A percentile compares a stretch with the other conserved stretches of the same genome.
phyloP scores from a whole-genome alignment of 2,329 filamentous ascomycete genomes.

The Arthrobotrys megalospora region DNA sequence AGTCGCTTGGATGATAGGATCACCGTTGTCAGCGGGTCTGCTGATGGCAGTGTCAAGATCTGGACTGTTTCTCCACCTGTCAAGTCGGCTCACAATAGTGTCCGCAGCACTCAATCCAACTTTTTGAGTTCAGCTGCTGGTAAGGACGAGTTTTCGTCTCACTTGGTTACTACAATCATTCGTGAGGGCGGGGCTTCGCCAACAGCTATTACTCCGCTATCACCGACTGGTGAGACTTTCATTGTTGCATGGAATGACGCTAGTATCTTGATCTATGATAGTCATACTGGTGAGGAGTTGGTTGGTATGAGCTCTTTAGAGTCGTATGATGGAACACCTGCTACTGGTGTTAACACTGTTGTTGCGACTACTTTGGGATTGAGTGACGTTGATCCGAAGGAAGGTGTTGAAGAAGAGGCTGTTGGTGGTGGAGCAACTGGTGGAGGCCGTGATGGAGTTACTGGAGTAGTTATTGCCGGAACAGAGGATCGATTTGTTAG shows the following conservation, averaged over 20 bases:
- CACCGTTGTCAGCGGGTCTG: constrained; percentile 88
- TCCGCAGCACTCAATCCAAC: constrained; percentile 77
- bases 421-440: constrained; percentile 84
- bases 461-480: constrained; percentile 94
- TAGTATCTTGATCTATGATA: constrained; percentile 91
- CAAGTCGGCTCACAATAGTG: constrained; percentile 66
- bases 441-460: constrained; percentile 83
- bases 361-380: constrained; percentile 88
- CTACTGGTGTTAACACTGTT: constrained; percentile 88
- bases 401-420: constrained; percentile 80
- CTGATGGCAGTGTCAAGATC: constrained; percentile 90
- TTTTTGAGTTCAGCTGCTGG: constrained; percentile 86
- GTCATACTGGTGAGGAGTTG: constrained; percentile 89
- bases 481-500: constrained; percentile 96
- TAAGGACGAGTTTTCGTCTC: constrained; percentile 87
- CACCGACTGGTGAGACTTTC: constrained; percentile 85
- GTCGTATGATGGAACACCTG: constrained; percentile 89
- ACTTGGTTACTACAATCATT: constrained; percentile 87
- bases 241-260: constrained; percentile 94
- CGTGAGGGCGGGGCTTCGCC: constrained; percentile 80
- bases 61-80: constrained; percentile 96
- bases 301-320: constrained; percentile 93
- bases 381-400: constrained; percentile 73
- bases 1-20: constrained; percentile 86
- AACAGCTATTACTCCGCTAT: constrained; percentile 93